Evolutionary conservation across 1,284 basidiomycete species (phyloP).

Genomic region (Blastosporella zonata): DNA sequence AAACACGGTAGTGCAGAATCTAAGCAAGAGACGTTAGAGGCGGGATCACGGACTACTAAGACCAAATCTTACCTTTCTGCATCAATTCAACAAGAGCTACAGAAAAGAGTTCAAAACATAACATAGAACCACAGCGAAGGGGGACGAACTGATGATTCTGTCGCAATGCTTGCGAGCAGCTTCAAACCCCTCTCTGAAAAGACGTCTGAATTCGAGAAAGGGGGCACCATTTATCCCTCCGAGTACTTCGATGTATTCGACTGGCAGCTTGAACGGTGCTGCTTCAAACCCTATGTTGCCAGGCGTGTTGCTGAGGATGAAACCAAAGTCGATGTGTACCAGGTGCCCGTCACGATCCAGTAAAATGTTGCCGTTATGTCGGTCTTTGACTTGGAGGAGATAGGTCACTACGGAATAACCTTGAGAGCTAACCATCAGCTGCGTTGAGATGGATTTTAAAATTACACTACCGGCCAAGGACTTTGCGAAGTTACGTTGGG

Average conservation of each 20-base stretch:
- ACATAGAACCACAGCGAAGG: not conserved
- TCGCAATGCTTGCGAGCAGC: slow-evolving; percentile 96
- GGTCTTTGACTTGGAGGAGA: slow-evolving; percentile 96
- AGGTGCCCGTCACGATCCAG: slow-evolving; percentile 93
- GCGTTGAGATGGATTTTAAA: not conserved
- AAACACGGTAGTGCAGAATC: slow-evolving; percentile 96
- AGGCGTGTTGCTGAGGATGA: slow-evolving; percentile 96
- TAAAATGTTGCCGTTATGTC: slow-evolving; percentile 98
- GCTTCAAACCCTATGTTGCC: slow-evolving; percentile 99
- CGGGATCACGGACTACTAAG: too few relatives aligned
- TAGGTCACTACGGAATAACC: slow-evolving; percentile 95
- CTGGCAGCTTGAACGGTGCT: slow-evolving; percentile 94
- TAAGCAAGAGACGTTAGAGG: slow-evolving; percentile 26
- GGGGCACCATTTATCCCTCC: slow-evolving; percentile 81
- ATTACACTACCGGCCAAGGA: slow-evolving; percentile 75
- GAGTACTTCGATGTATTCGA: slow-evolving; percentile 95
- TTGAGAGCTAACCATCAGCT: slow-evolving; percentile 25
- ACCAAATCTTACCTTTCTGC: slow-evolving; percentile 73
- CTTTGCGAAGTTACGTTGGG: slow-evolving; percentile 90
- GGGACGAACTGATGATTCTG: slow-evolving; percentile 83
- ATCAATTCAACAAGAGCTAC: slow-evolving; percentile 91
- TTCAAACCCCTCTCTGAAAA: slow-evolving; percentile 94
- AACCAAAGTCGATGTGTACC: slow-evolving; percentile 98
- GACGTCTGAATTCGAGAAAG: slow-evolving; percentile 81
- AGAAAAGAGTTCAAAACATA: slow-evolving; percentile 1